A percentile compares a stretch with the other conserved stretches of the same genome.
phyloP scores from a whole-genome alignment of 192 early-diverging fungal species.

The Backusella parvicylindrica region DNA sequence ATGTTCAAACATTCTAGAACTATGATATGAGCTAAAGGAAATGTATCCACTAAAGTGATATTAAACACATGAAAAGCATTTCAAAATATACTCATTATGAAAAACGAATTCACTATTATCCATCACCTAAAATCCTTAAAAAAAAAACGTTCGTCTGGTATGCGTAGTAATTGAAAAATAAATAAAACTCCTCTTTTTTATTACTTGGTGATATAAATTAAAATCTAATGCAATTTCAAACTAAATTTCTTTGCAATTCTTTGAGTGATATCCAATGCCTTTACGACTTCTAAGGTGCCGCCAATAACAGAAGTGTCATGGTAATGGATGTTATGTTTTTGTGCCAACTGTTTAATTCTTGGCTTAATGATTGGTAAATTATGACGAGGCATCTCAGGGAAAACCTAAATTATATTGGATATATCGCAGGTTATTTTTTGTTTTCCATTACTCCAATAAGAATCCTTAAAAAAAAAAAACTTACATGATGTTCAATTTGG shows the following conservation, averaged over 20 bases:
- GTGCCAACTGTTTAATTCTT: conserved; percentile 57
- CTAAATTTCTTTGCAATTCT: conserved; percentile 21
- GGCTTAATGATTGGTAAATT: conserved; percentile 58
- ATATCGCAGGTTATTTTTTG: not conserved
- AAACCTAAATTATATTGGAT: conserved; percentile 40
- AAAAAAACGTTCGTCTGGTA: conserved; percentile 45
- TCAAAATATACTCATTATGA: no score
- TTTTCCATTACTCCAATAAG: not conserved
- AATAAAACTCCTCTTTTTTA: not conserved
- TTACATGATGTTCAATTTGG: conserved; percentile 84
- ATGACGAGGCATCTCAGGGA: conserved; percentile 79
- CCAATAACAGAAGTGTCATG: conserved; percentile 12
- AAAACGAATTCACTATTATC: not conserved
- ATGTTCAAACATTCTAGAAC: no score
- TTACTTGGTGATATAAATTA: not conserved
- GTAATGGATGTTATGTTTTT: conserved; percentile 16
- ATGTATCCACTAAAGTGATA: no score
- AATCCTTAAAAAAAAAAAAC: conserved; percentile 4
- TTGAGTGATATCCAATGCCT: conserved; percentile 30
- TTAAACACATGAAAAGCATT: no score
- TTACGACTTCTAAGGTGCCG: conserved; percentile 30
- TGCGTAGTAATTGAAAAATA: not conserved
- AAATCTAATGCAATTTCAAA: conserved; percentile 23
- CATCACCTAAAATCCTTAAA: not conserved
- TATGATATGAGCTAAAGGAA: no score